Conservation (phyloP, 139 green algal species). For the Micractinium conductrix region DNA sequence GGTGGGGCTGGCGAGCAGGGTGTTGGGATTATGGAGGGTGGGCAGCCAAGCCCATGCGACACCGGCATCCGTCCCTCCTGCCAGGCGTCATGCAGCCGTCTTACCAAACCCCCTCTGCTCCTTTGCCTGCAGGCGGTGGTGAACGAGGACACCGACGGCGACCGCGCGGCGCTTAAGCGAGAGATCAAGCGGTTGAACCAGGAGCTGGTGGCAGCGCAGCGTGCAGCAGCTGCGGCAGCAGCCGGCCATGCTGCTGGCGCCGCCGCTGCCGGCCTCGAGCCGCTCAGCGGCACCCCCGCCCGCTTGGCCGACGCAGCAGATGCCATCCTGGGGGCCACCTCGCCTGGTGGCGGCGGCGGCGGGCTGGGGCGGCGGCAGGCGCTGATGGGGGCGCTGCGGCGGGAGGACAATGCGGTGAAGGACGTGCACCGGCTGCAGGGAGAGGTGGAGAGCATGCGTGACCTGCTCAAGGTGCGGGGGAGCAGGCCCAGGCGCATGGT, state of each 20-base stretch:
- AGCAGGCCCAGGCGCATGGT: not conserved
- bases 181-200: conserved; percentile 68
- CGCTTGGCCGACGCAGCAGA: not conserved
- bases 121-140: conserved; percentile 57
- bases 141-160: conserved; percentile 73
- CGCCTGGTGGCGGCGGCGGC: not conserved
- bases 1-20: conserved; percentile 26
- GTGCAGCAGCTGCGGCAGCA: conserved; percentile 19
- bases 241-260: not conserved
- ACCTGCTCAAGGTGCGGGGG: conserved; percentile 40
- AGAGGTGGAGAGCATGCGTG: conserved; percentile 56
- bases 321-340: not conserved
- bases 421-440: conserved; percentile 46
- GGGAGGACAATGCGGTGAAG: conserved; percentile 47
- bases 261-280: not conserved
- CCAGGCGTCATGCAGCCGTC: not conserved
- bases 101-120: not conserved
- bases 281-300: not conserved
- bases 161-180: conserved; percentile 57
- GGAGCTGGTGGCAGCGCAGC: conserved; percentile 33
- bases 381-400: conserved; percentile 52
- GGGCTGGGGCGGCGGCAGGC: conserved; percentile 16
- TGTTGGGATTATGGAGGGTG: too few species aligned
- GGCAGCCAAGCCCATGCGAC: not conserved
- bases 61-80: not conserved